These are phyloP conservation scores for Amesomyces nigricolor DNA, from an alignment of 2,329 filamentous ascomycete species.

Conservation along the genomic window DNA sequence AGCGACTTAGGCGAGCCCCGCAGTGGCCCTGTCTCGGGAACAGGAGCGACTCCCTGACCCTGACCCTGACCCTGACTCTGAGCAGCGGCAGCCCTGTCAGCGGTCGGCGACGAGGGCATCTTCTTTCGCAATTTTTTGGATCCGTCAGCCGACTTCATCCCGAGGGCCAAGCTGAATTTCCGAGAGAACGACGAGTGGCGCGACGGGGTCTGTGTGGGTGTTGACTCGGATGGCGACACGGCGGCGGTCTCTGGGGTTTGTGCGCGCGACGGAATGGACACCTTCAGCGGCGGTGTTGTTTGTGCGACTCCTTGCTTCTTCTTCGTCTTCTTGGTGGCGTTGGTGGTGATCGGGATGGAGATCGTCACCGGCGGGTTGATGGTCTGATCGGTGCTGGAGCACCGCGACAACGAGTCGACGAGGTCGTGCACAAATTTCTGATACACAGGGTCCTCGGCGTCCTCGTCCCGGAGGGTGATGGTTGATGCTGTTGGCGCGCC, in stretches of 20 bases:
- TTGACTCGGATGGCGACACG: conserved; percentile 11
- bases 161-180: conserved; percentile 21
- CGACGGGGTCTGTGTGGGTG: conserved; percentile 12
- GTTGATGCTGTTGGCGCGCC: conserved; percentile 43
- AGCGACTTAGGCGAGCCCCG: conserved; percentile 26
- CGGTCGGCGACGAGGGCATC: conserved; percentile 16
- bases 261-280: conserved; percentile 17
- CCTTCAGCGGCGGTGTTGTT: conserved; percentile 15
- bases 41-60: too few relatives aligned
- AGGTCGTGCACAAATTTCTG: conserved; percentile 25
- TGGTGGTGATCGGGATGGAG: background rate
- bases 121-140: conserved; percentile 24
- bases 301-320: background rate
- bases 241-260: conserved; percentile 8
- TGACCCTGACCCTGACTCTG: conserved; percentile 8
- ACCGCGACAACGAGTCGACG: conserved; percentile 29
- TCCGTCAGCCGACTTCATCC: conserved; percentile 14
- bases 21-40: conserved; percentile 8
- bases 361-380: background rate
- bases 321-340: background rate
- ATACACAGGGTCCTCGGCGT: conserved; percentile 23
- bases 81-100: conserved; percentile 20
- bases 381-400: conserved; percentile 27
- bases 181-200: conserved; percentile 16
- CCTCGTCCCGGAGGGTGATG: conserved; percentile 36